These are phyloP conservation scores for Juncus effusus DNA, from an alignment of 176 grass and related monocot species.

Conservation along the genomic window DNA sequence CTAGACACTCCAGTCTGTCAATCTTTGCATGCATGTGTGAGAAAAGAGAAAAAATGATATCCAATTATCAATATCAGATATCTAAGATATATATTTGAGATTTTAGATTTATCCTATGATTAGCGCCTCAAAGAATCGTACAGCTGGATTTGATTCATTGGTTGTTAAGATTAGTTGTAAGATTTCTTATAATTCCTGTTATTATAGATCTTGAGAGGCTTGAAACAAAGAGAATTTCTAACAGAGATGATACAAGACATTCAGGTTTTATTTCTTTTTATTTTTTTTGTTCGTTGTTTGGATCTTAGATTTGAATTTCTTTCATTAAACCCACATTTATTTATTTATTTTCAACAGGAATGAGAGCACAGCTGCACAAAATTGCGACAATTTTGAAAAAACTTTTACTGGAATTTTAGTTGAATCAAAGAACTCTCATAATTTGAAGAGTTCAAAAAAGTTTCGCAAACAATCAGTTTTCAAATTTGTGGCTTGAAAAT, in stretches of 20 bases:
- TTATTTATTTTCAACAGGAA: slow-evolving; percentile 2
- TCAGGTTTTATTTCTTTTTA: background rate
- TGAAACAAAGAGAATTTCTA: no score
- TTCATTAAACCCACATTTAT: background rate
- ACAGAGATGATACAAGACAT: no score
- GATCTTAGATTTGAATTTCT: no score
- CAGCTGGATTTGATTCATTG: slow-evolving; percentile 10
- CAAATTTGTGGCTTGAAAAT: background rate
- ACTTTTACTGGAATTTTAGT: background rate
- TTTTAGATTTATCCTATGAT: slow-evolving; percentile 20
- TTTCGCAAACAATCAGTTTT: background rate
- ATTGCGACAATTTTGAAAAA: background rate
- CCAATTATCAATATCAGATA: slow-evolving; percentile 26
- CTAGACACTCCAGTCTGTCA: slow-evolving; percentile 17
- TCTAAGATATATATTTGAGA: slow-evolving; percentile 20
- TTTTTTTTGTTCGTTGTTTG: no score
- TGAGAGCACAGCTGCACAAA: background rate
- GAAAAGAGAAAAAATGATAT: slow-evolving; percentile 10
- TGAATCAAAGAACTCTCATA: background rate
- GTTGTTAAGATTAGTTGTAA: no score
- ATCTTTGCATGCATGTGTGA: slow-evolving; percentile 21
- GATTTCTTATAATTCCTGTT: no score
- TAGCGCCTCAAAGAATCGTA: background rate
- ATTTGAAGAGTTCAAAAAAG: background rate
- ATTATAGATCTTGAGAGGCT: no score